A percentile compares a stretch with the other conserved stretches of the same genome.
Conservation (phyloP, 192 early-diverging fungal species). For the Backusella mclennaniae region DNA sequence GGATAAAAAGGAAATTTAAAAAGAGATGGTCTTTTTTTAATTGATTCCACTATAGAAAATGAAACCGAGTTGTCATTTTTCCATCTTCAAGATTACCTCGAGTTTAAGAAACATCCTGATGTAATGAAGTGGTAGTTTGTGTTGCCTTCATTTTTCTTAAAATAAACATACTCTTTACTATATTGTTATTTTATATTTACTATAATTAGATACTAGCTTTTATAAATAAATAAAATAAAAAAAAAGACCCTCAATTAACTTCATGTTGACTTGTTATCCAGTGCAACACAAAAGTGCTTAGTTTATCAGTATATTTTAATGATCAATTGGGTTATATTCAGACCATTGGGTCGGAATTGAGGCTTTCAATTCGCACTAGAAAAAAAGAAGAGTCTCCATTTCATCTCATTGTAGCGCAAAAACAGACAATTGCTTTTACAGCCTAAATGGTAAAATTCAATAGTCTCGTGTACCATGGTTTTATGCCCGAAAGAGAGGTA, state of each 20-base stretch:
- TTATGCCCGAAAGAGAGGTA: neutral
- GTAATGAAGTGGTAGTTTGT: conserved; percentile 68
- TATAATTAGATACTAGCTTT: conserved; percentile 1
- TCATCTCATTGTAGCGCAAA: neutral
- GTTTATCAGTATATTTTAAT: neutral
- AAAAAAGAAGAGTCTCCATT: neutral
- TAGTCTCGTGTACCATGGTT: neutral
- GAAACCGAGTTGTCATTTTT: conserved; percentile 89
- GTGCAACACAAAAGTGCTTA: neutral
- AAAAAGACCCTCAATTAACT: neutral
- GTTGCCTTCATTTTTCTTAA: neutral
- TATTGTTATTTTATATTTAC: neutral
- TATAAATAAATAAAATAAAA: neutral
- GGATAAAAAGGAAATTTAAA: neutral
- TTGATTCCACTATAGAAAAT: conserved; percentile 48
- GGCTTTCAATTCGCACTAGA: neutral
- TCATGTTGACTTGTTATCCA: neutral
- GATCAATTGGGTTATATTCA: neutral
- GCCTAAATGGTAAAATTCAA: neutral
- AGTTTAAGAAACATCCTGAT: conserved; percentile 73
- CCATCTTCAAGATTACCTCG: conserved; percentile 65
- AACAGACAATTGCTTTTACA: neutral
- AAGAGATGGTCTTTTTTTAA: neutral
- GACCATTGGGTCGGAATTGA: neutral
- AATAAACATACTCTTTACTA: neutral